A percentile compares a stretch with the other conserved stretches of the same genome.
phyloP scores from a whole-genome alignment of 1,284 basidiomycete species.

The Heterobasidion occidentale region DNA sequence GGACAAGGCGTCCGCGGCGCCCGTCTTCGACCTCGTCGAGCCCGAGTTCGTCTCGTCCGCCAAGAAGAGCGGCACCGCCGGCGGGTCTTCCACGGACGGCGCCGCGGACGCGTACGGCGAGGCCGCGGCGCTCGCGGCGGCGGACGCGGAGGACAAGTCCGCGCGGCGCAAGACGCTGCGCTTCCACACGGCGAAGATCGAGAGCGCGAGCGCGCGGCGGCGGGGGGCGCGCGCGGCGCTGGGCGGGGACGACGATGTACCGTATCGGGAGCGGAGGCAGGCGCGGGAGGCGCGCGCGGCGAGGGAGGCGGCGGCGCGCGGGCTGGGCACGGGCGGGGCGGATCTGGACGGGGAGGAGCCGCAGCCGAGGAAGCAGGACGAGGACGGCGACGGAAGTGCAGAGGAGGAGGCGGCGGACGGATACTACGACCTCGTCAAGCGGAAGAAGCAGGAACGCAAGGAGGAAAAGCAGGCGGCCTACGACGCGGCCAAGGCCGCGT shows the following conservation, averaged over 20 bases:
- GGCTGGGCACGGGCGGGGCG: slow-evolving; percentile 46
- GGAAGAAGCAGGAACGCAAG: slow-evolving; percentile 64
- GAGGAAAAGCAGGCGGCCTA: slow-evolving; percentile 76
- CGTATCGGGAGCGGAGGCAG: slow-evolving; percentile 64
- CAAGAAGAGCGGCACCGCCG: slow-evolving; percentile 5
- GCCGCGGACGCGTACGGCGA: slow-evolving; percentile 69
- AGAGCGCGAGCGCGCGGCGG: slow-evolving; percentile 63
- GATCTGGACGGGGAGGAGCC: slow-evolving; percentile 60
- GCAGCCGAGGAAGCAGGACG: slow-evolving; percentile 26
- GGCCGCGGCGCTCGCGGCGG: slow-evolving; percentile 53
- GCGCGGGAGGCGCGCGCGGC: slow-evolving; percentile 45
- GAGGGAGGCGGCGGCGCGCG: slow-evolving; percentile 39
- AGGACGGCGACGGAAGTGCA: slow-evolving; percentile 26
- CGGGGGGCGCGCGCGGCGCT: slow-evolving; percentile 54
- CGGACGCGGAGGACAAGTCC: slow-evolving; percentile 77
- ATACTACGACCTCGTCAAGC: slow-evolving; percentile 86
- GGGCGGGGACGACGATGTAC: slow-evolving; percentile 87
- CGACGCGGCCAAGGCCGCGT: slow-evolving; percentile 55
- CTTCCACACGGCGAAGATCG: slow-evolving; percentile 83
- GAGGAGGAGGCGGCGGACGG: slow-evolving; percentile 44
- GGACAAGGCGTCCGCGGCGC: slow-evolving; percentile 17
- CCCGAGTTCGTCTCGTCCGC: slow-evolving; percentile 51
- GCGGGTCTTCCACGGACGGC: slow-evolving; percentile 7
- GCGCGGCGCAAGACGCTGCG: slow-evolving; percentile 73
- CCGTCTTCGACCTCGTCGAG: slow-evolving; percentile 67